phyloP scores from a whole-genome alignment of 768 basidiomycete species.

The Lyophyllum semitale region DNA sequence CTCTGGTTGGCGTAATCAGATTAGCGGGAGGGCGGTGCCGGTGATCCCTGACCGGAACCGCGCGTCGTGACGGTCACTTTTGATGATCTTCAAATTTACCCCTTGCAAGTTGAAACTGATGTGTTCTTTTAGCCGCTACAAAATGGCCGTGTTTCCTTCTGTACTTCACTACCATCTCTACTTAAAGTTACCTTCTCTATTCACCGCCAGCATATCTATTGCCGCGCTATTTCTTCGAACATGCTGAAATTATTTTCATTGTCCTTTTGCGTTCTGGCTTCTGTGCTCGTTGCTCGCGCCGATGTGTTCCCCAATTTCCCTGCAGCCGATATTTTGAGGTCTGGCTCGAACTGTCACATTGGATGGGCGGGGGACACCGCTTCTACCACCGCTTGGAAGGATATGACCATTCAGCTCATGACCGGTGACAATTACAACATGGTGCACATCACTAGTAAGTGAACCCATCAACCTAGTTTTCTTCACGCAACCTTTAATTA shows the following conservation, averaged over 20 bases:
- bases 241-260: slow-evolving; percentile 6
- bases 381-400: slow-evolving; percentile 62
- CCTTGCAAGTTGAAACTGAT: slow-evolving; percentile 1
- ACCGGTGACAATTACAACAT: slow-evolving; percentile 72
- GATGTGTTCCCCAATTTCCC: slow-evolving; percentile 62
- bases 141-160: background rate
- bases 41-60: too few relatives aligned
- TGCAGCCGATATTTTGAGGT: slow-evolving; percentile 56
- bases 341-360: slow-evolving; percentile 56
- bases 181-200: background rate
- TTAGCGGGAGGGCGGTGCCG: too few relatives aligned
- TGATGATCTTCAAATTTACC: background rate
- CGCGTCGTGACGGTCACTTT: background rate
- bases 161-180: background rate
- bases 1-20: too few relatives aligned
- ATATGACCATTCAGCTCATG: slow-evolving; percentile 79
- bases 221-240: background rate
- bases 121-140: background rate
- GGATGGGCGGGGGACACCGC: slow-evolving; percentile 60
- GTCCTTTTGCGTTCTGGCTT: slow-evolving; percentile 16
- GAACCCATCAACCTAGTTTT: background rate
- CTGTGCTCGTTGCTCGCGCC: slow-evolving; percentile 44
- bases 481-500: slow-evolving; percentile 1
- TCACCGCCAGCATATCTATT: background rate
- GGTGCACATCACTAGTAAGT: slow-evolving; percentile 66